Base-by-base conservation (phyloP, 2,329 filamentous ascomycete genomes). In the Fusarium hainanense region DNA sequence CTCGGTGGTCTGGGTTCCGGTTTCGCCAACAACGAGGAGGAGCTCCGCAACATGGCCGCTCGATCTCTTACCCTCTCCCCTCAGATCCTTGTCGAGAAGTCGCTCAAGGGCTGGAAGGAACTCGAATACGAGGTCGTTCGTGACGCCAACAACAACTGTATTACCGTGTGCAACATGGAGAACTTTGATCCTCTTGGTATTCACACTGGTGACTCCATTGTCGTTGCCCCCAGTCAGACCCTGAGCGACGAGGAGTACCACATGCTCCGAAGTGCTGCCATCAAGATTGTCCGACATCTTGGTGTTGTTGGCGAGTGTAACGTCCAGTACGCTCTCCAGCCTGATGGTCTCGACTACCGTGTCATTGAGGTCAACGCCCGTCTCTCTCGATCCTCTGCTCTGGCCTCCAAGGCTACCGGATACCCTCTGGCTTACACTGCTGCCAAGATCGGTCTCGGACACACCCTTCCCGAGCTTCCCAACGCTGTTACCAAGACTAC, bases 301-400 rank as follows among this genome's bases (percentile, higher is more conserved):
- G 95, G 95, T 73, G 96, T 99, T 52, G 95, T 98, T 49, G 96
- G 96, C 80, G 96, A 99, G 85, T 99, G 96, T 83, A 99, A 99
- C 81, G 94, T 98, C 34, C 95, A 98, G 83, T 99, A 99, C 81
- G 94, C 94, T 70, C 89, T 99, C 68, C 94, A 98, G 82, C 96
- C 96, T 18, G 94, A 98, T 83, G 95, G 95, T 61, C 90, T 98
- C 66, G 96, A 99, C 84, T 99, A 98, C 86, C 90, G 96, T 79
- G 95, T 99, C 69, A 99, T 99, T 76, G 96, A 99, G 83, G 95
- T 99, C 82, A 99, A 99, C 80, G 96, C 96, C 74, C 95, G 96
- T 90, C 90, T 99, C 54, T 98, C 96, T 77, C 93, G 96, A 77
- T 99, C 96, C 47, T 99, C 96, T 61, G 96, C 96, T 70, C 87